Evolutionary conservation across 169 alveolate species (phyloP).

Genomic region (Eimeria falciformis): DNA sequence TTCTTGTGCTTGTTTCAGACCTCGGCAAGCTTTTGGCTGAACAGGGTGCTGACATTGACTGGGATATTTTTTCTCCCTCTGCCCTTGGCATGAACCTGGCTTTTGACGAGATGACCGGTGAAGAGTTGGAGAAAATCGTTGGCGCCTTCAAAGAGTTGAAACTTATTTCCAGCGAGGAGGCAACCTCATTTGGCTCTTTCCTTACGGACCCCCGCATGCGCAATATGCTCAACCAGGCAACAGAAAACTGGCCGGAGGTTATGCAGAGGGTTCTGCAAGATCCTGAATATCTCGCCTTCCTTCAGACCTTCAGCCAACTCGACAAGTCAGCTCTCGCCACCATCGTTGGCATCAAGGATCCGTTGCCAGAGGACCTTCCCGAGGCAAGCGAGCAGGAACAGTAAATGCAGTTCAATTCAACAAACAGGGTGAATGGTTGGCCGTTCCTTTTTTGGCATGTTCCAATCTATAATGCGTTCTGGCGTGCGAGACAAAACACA

Average conservation of each 20-base stretch:
- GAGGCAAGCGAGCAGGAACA: not conserved
- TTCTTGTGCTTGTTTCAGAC: not conserved
- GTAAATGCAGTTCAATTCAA: not conserved
- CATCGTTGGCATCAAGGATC: slow-evolving; percentile 11
- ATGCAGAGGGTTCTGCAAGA: slow-evolving; percentile 13
- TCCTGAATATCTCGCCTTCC: slow-evolving; percentile 34
- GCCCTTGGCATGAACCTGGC: slow-evolving; percentile 49
- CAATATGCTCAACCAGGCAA: slow-evolving; percentile 20
- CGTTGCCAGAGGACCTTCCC: not conserved
- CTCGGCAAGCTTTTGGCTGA: not conserved
- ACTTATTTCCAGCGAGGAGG: slow-evolving; percentile 53
- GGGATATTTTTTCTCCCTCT: slow-evolving; percentile 1
- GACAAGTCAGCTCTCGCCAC: not conserved
- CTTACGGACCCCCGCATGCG: slow-evolving; percentile 56
- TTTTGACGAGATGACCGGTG: slow-evolving; percentile 47
- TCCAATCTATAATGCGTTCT: too few species aligned
- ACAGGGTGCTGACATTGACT: not conserved
- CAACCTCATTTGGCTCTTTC: not conserved
- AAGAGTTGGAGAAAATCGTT: not conserved
- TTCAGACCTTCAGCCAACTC: not conserved
- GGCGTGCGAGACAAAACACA: too few species aligned
- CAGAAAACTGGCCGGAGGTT: slow-evolving; percentile 20
- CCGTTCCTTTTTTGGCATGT: too few species aligned
- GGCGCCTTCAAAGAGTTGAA: slow-evolving; percentile 17
- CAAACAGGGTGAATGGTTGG: too few species aligned